These are phyloP conservation scores for Strobilomyces confusus DNA, from an alignment of 768 basidiomycete genomes.

Conservation along the genomic window DNA sequence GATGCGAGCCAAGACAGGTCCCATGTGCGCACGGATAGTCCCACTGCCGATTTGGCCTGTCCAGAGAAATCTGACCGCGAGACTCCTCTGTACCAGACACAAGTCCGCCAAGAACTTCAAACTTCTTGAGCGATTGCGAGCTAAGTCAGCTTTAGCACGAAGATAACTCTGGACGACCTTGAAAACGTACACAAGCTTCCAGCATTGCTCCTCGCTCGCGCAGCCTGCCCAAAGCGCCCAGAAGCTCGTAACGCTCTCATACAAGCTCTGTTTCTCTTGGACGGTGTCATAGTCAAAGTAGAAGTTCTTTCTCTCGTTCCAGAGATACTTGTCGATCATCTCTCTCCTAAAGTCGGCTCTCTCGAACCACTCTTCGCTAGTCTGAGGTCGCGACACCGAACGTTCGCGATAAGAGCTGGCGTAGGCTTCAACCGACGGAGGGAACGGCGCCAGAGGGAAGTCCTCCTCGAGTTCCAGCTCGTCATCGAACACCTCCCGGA, in stretches of 20 bases:
- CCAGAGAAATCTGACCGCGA: slow-evolving; percentile 90
- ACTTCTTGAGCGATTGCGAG: slow-evolving; percentile 84
- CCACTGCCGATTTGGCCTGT: slow-evolving; percentile 98
- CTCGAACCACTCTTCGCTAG: slow-evolving; percentile 88
- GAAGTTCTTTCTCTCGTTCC: slow-evolving; percentile 92
- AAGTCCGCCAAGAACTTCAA: slow-evolving; percentile 92
- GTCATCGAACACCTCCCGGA: slow-evolving; percentile 92
- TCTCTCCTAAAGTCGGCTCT: slow-evolving; percentile 80
- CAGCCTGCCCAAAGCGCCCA: slow-evolving; percentile 98
- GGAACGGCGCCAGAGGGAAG: slow-evolving; percentile 89
- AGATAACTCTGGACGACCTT: not conserved
- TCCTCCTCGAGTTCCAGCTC: slow-evolving; percentile 90
- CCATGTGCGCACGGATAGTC: slow-evolving; percentile 79
- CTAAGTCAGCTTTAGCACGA: slow-evolving; percentile 39
- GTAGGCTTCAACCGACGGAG: slow-evolving; percentile 70
- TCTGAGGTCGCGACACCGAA: slow-evolving; percentile 59
- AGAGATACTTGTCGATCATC: slow-evolving; percentile 89
- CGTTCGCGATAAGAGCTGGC: slow-evolving; percentile 56
- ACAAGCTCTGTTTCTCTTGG: slow-evolving; percentile 85
- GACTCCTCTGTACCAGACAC: slow-evolving; percentile 97
- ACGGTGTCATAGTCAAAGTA: slow-evolving; percentile 98
- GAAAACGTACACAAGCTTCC: slow-evolving; percentile 80
- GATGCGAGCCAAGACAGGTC: slow-evolving; percentile 3
- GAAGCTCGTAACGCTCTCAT: slow-evolving; percentile 95
- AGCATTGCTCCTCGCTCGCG: slow-evolving; percentile 92